These are phyloP conservation scores for Sclerotinia nivalis DNA, from an alignment of 2,329 filamentous ascomycete species.

Conservation along the genomic window DNA sequence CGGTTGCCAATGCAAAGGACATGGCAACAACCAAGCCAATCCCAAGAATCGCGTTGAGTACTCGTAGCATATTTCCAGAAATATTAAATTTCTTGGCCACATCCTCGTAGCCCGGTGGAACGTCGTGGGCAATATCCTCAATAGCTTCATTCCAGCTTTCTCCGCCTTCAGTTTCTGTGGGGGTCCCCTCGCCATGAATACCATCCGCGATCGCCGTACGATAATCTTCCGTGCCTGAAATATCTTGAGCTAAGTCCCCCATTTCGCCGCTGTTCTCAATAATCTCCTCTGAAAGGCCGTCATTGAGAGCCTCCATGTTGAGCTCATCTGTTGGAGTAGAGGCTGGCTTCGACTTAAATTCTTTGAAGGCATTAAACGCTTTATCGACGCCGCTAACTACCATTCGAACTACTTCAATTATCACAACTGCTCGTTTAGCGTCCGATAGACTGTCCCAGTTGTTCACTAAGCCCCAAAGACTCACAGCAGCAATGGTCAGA, in stretches of 20 bases:
- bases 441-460: background rate
- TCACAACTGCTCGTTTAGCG: background rate
- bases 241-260: background rate
- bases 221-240: background rate
- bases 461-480: background rate
- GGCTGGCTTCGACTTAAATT: background rate
- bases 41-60: background rate
- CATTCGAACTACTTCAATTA: constrained; percentile 1
- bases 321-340: background rate
- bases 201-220: background rate
- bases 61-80: background rate
- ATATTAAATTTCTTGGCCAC: background rate
- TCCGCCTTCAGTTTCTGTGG: background rate
- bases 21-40: background rate
- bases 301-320: background rate
- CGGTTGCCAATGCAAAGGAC: background rate
- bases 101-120: background rate
- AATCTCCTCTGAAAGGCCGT: background rate
- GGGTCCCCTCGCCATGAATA: background rate
- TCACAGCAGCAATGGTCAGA: background rate
- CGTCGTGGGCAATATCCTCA: background rate
- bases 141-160: background rate
- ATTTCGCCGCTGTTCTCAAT: background rate
- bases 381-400: constrained; percentile 8
- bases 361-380: background rate